A percentile compares a stretch with the other conserved stretches of the same genome.
Conservation (phyloP, 1,284 basidiomycete genomes). For the Trametes hirsuta region DNA sequence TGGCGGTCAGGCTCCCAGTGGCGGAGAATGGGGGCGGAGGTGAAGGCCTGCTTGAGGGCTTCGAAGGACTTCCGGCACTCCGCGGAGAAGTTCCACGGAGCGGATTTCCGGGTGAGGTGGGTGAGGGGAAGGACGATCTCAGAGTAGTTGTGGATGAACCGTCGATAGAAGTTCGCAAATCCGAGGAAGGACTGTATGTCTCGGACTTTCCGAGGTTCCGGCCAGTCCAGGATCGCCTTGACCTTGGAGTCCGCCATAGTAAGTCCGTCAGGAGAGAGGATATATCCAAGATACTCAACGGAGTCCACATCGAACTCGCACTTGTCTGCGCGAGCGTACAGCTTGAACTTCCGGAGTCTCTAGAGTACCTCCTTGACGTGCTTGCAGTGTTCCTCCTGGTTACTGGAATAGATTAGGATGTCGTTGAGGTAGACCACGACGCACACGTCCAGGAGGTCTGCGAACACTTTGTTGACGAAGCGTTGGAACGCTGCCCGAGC, state of each 20-base stretch:
- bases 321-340: constrained; percentile 43
- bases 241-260: constrained; percentile 43
- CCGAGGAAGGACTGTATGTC: constrained; percentile 20
- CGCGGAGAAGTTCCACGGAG: constrained; percentile 27
- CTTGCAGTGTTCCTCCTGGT: constrained; percentile 27
- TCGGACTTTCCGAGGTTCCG: constrained; percentile 11
- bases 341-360: constrained; percentile 32
- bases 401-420: constrained; percentile 29
- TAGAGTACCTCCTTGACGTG: constrained; percentile 40
- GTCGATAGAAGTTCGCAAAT: constrained; percentile 14
- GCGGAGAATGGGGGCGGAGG: neutral
- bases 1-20: constrained; percentile 32
- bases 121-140: constrained; percentile 37
- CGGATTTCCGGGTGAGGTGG: constrained; percentile 32
- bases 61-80: constrained; percentile 6
- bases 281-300: constrained; percentile 46
- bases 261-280: constrained; percentile 36
- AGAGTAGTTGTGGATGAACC: constrained; percentile 44
- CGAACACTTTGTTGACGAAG: constrained; percentile 31
- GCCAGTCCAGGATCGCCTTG: constrained; percentile 18
- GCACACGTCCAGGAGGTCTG: constrained; percentile 24
- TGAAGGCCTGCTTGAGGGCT: constrained; percentile 5
- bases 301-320: constrained; percentile 38
- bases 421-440: constrained; percentile 32
- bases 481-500: constrained; percentile 31